Base-by-base conservation (phyloP, 805 yeast species). In the Yarrowia deformans region DNA sequence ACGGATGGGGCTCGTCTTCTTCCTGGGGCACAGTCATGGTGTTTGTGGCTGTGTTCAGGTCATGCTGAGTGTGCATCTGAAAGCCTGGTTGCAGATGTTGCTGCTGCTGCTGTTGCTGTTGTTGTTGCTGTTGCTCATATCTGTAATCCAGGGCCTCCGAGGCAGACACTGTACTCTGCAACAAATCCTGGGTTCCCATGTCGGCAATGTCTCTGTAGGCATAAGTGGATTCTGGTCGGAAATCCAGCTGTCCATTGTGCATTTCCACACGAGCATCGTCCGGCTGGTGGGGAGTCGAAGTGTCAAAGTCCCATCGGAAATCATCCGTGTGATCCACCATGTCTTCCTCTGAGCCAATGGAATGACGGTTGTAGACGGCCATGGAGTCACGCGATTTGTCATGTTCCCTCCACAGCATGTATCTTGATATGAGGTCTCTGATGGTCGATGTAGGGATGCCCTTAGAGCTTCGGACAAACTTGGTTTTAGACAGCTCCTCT, bases 251-350 rank as follows among this genome's bases (percentile, higher is more conserved):
- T 29, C 66, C 66, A 19, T 60, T 45, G 29, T 60, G 66, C 34
- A 60, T 42, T n/a, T 60, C 66, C 9, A 60, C 66, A 32, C 66
- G 35, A 16, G 52, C 52, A 49, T 60, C 50, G 23, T 43, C 66
- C 0, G 68, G 48, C 8, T 23, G 29, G 29, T 23, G 29, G 29
- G 56, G 19, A 14, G 69, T 67, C 4, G 71, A 68, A 0, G 95
- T 90, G 77, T 92, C 97, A 75, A 92, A 92, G 79, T 92, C 97
- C 97, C 97, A 92, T 76, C 70, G 23, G 16, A 55, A 67, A 49
- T 69, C 70, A 71, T 77, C 79, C 39, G 73, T 75, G 40, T 56
- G 56, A n/a, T 68, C 50, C 23, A 43, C 43, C 14, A 46, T 34
- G n/a, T 69, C 69, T 10, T 43, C 52, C 34, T 50, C 66, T 46